A percentile compares a stretch with the other conserved stretches of the same genome.
Evolutionary conservation across 441 rosid genomes (phyloP).

Genomic region (Breynia disticha): DNA sequence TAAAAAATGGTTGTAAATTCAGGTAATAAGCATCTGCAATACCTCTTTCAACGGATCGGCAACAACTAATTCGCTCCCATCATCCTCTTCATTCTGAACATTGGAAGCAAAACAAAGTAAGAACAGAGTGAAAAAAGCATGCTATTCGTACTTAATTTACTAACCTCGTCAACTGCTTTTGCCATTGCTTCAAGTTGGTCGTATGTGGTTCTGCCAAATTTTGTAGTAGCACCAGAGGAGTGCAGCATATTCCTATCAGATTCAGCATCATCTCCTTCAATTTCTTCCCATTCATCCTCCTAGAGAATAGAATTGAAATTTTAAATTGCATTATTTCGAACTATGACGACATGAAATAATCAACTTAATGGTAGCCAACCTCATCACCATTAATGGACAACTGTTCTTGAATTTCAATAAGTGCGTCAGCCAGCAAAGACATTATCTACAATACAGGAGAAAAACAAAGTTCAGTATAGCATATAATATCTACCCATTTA

Average conservation of each 20-base stretch:
- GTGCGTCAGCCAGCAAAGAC: constrained; percentile 63
- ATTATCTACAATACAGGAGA: constrained; percentile 45
- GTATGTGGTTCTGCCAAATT: constrained; percentile 49
- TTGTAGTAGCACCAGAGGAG: constrained; percentile 32
- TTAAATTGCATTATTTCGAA: constrained; percentile 9
- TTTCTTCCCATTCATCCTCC: constrained; percentile 93
- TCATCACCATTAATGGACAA: constrained; percentile 45
- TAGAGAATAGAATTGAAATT: constrained; percentile 8
- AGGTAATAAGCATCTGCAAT: constrained; percentile 1
- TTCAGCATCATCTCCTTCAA: constrained; percentile 45
- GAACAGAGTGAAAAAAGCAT: background rate
- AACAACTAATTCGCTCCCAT: constrained; percentile 36
- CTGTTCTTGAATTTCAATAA: constrained; percentile 86
- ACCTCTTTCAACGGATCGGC: constrained; percentile 83
- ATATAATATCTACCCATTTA: too few species aligned
- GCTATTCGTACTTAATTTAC: background rate
- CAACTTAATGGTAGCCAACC: constrained; percentile 27
- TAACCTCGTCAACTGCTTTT: constrained; percentile 54
- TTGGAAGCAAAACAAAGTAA: constrained; percentile 12
- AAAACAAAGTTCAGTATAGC: background rate
- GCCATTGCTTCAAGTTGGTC: constrained; percentile 88
- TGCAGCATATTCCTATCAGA: constrained; percentile 34
- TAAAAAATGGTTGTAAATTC: background rate
- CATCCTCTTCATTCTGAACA: constrained; percentile 57
- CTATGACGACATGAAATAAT: constrained; percentile 8